Conservation (phyloP, 2,329 filamentous ascomycete genomes). For the Huntiella omanensis region DNA sequence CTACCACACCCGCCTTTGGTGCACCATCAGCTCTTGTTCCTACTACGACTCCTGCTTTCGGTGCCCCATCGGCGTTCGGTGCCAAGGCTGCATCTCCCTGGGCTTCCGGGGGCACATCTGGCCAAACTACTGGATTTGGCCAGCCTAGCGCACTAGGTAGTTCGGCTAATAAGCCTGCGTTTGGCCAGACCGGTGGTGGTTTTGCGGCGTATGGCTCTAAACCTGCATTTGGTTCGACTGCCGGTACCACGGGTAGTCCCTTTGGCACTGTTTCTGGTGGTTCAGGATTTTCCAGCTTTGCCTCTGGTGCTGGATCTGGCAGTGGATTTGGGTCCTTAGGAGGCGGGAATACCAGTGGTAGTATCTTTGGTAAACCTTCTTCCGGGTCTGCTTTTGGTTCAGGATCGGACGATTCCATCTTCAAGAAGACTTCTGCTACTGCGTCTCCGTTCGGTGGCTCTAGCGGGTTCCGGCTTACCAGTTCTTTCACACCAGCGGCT, state of each 20-base stretch:
- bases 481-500: slow-evolving; percentile 47
- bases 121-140: slow-evolving; percentile 24
- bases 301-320: slow-evolving; percentile 19
- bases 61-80: slow-evolving; percentile 9
- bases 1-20: slow-evolving; percentile 16
- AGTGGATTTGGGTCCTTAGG: slow-evolving; percentile 35
- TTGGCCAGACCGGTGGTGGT: slow-evolving; percentile 17
- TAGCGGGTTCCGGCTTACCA: slow-evolving; percentile 45
- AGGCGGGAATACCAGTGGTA: slow-evolving; percentile 15
- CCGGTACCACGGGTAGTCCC: slow-evolving; percentile 12
- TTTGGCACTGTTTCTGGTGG: slow-evolving; percentile 17
- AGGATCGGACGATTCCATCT: slow-evolving; percentile 17
- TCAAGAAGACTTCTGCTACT: slow-evolving; percentile 15
- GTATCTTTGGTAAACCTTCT: slow-evolving; percentile 16
- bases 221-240: slow-evolving; percentile 12
- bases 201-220: slow-evolving; percentile 37
- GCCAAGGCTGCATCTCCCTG: slow-evolving; percentile 21
- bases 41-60: slow-evolving; percentile 13
- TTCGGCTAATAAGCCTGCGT: slow-evolving; percentile 16
- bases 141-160: slow-evolving; percentile 24
- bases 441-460: slow-evolving; percentile 21
- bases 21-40: slow-evolving; percentile 14
- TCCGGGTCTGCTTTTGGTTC: slow-evolving; percentile 15
- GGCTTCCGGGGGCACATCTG: slow-evolving; percentile 20
- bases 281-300: slow-evolving; percentile 33